Percentiles rank a stretch among this genome's conserved stretches.
phyloP scores from a whole-genome alignment of 2,329 filamentous ascomycete genomes.

The Penicillium occitanis region DNA sequence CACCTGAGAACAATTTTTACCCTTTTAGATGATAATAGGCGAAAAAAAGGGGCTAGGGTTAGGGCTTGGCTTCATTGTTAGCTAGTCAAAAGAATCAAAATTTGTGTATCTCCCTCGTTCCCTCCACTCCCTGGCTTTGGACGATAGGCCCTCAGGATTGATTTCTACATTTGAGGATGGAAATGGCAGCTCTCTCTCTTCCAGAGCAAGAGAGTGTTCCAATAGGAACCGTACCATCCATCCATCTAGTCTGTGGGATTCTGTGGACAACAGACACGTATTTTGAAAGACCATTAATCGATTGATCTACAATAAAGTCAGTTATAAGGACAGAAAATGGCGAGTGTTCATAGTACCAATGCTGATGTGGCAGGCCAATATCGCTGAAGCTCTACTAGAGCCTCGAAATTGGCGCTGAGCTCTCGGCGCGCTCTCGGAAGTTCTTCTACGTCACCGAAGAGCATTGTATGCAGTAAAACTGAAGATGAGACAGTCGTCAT shows the following conservation, averaged over 20 bases:
- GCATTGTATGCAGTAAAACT: not conserved
- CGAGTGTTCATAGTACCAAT: not conserved
- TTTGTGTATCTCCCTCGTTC: not conserved
- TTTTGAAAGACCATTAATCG: slow-evolving; percentile 7
- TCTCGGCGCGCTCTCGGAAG: not conserved
- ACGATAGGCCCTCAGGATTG: not conserved
- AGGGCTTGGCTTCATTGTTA: not conserved
- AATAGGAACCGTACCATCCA: slow-evolving; percentile 11
- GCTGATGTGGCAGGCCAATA: not conserved
- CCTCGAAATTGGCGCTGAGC: slow-evolving; percentile 4
- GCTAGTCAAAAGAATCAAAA: not conserved
- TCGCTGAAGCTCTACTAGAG: not conserved
- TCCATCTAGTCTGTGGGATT: slow-evolving; percentile 7
- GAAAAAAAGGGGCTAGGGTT: too few species aligned
- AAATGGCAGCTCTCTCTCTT: not conserved
- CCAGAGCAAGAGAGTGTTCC: not conserved
- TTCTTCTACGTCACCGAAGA: not conserved
- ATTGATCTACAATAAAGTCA: not conserved
- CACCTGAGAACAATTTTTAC: too few species aligned
- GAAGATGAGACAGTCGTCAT: slow-evolving; percentile 4
- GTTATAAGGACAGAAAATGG: not conserved
- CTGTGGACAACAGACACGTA: not conserved
- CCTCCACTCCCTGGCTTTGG: not conserved
- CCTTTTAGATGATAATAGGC: too few species aligned
- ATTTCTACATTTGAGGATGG: not conserved